phyloP scores from a whole-genome alignment of 768 basidiomycete species.

The Lentinula edodes region DNA sequence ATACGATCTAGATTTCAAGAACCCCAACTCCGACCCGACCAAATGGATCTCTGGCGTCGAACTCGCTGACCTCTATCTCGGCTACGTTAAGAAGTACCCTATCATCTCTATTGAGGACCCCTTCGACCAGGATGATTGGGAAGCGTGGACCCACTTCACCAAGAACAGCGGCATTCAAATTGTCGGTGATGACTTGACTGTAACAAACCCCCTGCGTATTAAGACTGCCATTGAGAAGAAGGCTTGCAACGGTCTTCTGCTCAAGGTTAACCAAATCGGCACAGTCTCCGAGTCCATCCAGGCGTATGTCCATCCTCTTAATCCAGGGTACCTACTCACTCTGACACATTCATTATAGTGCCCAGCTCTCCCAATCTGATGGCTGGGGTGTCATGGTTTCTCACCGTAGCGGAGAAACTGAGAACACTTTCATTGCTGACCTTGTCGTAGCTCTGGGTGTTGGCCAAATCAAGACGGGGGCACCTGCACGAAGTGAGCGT shows the following conservation, averaged over 20 bases:
- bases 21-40: constrained; percentile 96
- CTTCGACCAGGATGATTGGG: constrained; percentile 99
- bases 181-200: constrained; percentile 95
- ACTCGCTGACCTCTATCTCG: constrained; percentile 89
- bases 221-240: constrained; percentile 99
- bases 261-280: constrained; percentile 99
- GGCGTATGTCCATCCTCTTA: constrained; percentile 56
- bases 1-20: constrained; percentile 99
- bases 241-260: constrained; percentile 96
- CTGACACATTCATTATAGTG: constrained; percentile 38
- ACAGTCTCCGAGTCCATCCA: constrained; percentile 99
- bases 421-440: constrained; percentile 95
- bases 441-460: constrained; percentile 88
- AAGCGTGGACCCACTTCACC: constrained; percentile 94
- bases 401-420: constrained; percentile 98
- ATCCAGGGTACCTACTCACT: not conserved
- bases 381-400: constrained; percentile 99
- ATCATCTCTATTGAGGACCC: constrained; percentile 96
- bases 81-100: constrained; percentile 88
- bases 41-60: constrained; percentile 93
- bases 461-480: constrained; percentile 98
- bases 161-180: constrained; percentile 76
- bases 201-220: constrained; percentile 96
- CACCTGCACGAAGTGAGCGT: constrained; percentile 93
- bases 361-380: constrained; percentile 91